Percentiles rank a stretch among this genome's conserved stretches.
Evolutionary conservation across 176 grass and related monocot species (phyloP).

Genomic region (Oryza coarctata): DNA sequence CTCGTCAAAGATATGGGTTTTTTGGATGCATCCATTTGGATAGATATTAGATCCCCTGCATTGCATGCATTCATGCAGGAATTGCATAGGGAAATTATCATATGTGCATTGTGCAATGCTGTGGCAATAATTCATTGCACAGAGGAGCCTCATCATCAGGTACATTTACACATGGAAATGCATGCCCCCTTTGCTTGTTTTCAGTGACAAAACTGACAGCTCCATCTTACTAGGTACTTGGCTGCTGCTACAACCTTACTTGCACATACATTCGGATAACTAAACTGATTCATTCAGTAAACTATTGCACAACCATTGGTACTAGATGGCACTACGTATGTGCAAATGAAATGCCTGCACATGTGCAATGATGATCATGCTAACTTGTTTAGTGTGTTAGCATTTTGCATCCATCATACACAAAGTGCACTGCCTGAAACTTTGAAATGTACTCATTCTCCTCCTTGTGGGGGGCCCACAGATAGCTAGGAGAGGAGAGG

Average conservation of each 20-base stretch:
- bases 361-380: slow-evolving; percentile 42
- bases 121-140: slow-evolving; percentile 13
- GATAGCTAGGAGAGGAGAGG: neutral
- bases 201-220: slow-evolving; percentile 54
- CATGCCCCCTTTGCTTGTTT: slow-evolving; percentile 53
- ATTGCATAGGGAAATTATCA: neutral
- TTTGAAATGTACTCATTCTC: slow-evolving; percentile 39
- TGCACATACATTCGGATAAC: neutral
- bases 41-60: slow-evolving; percentile 15
- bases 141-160: slow-evolving; percentile 1
- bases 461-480: slow-evolving; percentile 22
- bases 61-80: neutral
- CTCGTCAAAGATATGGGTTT: neutral
- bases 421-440: slow-evolving; percentile 30
- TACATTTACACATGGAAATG: neutral
- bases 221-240: slow-evolving; percentile 32
- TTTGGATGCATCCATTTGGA: slow-evolving; percentile 30
- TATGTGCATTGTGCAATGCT: slow-evolving; percentile 8
- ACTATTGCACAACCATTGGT: neutral
- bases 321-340: neutral
- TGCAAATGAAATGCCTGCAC: neutral
- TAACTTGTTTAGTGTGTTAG: neutral
- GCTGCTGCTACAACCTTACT: neutral
- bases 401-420: slow-evolving; percentile 30
- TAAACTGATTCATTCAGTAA: neutral